phyloP scores from a whole-genome alignment of 768 basidiomycete genomes.

The Tulasnella sp. region DNA sequence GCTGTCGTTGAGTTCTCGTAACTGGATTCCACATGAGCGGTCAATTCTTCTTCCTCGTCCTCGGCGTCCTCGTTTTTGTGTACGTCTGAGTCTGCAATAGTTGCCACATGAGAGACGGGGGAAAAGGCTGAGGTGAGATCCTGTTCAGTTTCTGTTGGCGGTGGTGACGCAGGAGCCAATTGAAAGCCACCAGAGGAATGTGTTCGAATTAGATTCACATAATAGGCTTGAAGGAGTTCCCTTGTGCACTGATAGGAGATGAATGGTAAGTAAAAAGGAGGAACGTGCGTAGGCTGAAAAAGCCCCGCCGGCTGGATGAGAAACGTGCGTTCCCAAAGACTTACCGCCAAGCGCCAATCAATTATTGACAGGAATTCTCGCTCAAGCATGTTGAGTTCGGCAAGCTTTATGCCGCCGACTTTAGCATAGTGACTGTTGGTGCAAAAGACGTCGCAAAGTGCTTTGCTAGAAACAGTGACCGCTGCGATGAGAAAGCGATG shows the following conservation, averaged over 20 bases:
- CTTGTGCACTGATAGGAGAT: constrained; percentile 58
- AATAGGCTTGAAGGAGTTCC: constrained; percentile 85
- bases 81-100: too few relatives aligned
- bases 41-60: too few relatives aligned
- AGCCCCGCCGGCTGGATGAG: constrained; percentile 1
- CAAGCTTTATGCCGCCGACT: constrained; percentile 85
- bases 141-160: too few relatives aligned
- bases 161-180: too few relatives aligned
- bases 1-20: too few relatives aligned
- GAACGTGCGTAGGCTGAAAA: constrained; percentile 11
- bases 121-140: too few relatives aligned
- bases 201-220: constrained; percentile 81
- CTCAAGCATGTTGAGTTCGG: constrained; percentile 89
- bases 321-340: constrained; percentile 23
- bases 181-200: constrained; percentile 31
- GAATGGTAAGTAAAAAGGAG: constrained; percentile 19
- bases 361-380: constrained; percentile 83
- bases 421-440: constrained; percentile 90
- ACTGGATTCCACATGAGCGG: too few relatives aligned
- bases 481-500: constrained; percentile 96
- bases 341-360: constrained; percentile 87
- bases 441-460: constrained; percentile 90
- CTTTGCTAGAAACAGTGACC: constrained; percentile 85
- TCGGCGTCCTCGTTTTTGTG: too few relatives aligned
- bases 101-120: too few relatives aligned